phyloP scores from a whole-genome alignment of 768 basidiomycete genomes.

The Podaxis sp. region DNA sequence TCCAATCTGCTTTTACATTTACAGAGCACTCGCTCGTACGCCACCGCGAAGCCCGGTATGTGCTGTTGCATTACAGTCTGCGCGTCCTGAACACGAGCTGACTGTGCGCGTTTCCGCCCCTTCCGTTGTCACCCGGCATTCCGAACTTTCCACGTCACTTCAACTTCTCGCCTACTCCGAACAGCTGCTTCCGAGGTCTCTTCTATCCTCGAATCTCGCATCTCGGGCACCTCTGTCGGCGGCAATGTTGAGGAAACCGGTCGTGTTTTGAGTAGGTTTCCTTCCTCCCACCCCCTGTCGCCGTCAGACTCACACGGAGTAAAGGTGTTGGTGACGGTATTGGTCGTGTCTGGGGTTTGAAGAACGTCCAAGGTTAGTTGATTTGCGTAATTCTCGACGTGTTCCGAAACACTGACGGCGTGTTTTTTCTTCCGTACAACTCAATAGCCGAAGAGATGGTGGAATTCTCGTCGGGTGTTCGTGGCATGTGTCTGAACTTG shows the following conservation, averaged over 20 bases:
- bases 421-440: constrained; percentile 16
- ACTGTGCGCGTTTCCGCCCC: constrained; percentile 25
- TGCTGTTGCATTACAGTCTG: constrained; percentile 17
- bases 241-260: constrained; percentile 99
- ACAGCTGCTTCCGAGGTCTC: constrained; percentile 96
- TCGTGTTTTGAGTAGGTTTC: constrained; percentile 88
- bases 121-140: constrained; percentile 21
- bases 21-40: constrained; percentile 79
- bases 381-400: constrained; percentile 16
- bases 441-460: constrained; percentile 97
- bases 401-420: constrained; percentile 22
- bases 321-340: constrained; percentile 99
- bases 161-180: constrained; percentile 29
- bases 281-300: background rate
- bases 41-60: constrained; percentile 97
- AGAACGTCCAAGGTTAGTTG: constrained; percentile 89
- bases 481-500: constrained; percentile 99
- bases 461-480: constrained; percentile 99
- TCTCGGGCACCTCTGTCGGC: constrained; percentile 86
- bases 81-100: constrained; percentile 16
- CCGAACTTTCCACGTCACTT: constrained; percentile 36
- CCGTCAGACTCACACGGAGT: constrained; percentile 23
- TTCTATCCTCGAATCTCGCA: constrained; percentile 97
- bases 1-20: constrained; percentile 23
- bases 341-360: constrained; percentile 98